Evolutionary conservation across 148 eudicot species (phyloP).

Genomic region (Pouteria glomerata): DNA sequence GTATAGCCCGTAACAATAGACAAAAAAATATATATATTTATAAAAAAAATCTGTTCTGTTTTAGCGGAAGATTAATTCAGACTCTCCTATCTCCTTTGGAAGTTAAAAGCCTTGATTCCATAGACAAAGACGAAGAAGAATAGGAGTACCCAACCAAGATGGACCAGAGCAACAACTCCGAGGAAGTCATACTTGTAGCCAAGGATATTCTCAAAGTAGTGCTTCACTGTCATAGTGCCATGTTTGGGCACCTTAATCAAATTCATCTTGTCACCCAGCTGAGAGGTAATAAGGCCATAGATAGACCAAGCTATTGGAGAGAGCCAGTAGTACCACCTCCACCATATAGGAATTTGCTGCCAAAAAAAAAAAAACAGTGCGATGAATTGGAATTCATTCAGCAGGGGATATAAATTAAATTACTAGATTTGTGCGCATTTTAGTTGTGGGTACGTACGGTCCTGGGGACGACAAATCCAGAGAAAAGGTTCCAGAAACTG

Average conservation of each 20-base stretch:
- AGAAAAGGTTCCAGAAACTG: constrained; percentile 16
- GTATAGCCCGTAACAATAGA: no score
- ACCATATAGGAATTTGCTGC: constrained; percentile 15
- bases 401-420: neutral
- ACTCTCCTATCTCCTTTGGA: constrained; percentile 3
- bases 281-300: constrained; percentile 11
- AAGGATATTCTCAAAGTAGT: neutral
- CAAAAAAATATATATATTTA: no score
- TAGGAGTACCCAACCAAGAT: constrained; percentile 8
- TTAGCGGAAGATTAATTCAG: no score
- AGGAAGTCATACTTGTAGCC: constrained; percentile 9
- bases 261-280: neutral
- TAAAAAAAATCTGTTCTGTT: no score
- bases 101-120: constrained; percentile 5
- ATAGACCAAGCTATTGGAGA: constrained; percentile 15
- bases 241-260: neutral
- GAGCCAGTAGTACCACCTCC: constrained; percentile 19
- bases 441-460: neutral
- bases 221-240: neutral
- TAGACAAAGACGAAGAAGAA: constrained; percentile 7
- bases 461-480: constrained; percentile 9
- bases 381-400: neutral
- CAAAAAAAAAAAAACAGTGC: neutral
- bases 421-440: neutral
- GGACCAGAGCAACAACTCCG: neutral